Evolutionary conservation across 169 alveolate species (phyloP).

Genomic region (Eimeria maxima): DNA sequence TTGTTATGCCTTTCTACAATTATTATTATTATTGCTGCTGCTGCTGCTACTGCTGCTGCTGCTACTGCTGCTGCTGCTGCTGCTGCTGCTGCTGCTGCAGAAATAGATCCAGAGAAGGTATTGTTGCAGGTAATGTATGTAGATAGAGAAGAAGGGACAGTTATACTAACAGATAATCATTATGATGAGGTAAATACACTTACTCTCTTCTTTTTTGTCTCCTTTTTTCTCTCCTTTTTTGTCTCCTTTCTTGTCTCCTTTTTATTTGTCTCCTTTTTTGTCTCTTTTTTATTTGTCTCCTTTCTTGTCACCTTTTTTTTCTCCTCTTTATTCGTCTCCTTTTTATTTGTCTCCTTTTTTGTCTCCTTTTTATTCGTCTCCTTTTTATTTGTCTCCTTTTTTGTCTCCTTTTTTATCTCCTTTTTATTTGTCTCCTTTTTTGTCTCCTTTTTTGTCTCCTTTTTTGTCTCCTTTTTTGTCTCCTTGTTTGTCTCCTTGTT

Average conservation of each 20-base stretch:
- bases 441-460: neutral
- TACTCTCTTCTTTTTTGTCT: neutral
- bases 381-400: too few relatives aligned
- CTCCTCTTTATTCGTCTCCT: neutral
- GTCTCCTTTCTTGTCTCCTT: too few relatives aligned
- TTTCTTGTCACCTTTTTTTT: neutral
- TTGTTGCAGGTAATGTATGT: conserved; percentile 68
- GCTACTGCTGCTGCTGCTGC: conserved; percentile 13
- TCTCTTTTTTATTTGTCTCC: neutral
- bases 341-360: too few relatives aligned
- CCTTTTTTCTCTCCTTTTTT: neutral
- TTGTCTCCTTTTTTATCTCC: neutral
- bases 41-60: conserved; percentile 19
- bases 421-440: neutral
- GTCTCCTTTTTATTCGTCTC: too few relatives aligned
- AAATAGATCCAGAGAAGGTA: conserved; percentile 73
- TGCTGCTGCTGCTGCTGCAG: conserved; percentile 59
- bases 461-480: neutral
- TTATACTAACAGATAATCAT: conserved; percentile 37
- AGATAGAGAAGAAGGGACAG: conserved; percentile 10
- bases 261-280: too few relatives aligned
- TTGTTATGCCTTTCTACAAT: too few relatives aligned
- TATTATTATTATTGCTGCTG: neutral
- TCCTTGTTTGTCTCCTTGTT: neutral
- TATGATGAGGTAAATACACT: conserved; percentile 76